These are phyloP conservation scores for Tremellales sp. DNA, from an alignment of 1,284 basidiomycete genomes.

Conservation along the genomic window DNA sequence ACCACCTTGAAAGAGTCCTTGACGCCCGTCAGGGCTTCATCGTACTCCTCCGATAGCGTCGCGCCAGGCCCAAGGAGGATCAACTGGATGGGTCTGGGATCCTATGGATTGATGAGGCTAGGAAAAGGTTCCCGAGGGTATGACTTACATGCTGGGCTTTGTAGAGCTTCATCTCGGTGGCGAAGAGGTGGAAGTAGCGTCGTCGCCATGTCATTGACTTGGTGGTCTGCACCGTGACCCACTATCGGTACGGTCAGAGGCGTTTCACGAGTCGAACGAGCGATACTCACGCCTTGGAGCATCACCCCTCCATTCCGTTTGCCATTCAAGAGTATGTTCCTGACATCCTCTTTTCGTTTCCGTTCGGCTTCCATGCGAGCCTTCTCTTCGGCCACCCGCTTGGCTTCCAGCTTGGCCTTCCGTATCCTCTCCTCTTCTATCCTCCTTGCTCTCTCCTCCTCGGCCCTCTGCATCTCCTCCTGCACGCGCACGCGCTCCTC, in stretches of 20 bases:
- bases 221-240: constrained; percentile 41
- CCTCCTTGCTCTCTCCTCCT: constrained; percentile 8
- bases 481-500: constrained; percentile 16
- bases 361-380: constrained; percentile 9
- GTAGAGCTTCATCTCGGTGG: constrained; percentile 32
- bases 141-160: constrained; percentile 31
- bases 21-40: constrained; percentile 44
- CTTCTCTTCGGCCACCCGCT: constrained; percentile 1
- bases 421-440: constrained; percentile 4
- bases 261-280: neutral
- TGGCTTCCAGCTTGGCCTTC: neutral
- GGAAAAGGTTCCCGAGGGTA: neutral
- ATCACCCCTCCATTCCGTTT: constrained; percentile 35
- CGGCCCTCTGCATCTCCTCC: constrained; percentile 7
- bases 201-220: constrained; percentile 38
- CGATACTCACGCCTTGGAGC: constrained; percentile 39
- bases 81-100: constrained; percentile 25
- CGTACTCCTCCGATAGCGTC: constrained; percentile 29
- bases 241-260: constrained; percentile 18
- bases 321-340: constrained; percentile 14
- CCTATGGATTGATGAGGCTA: constrained; percentile 12
- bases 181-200: constrained; percentile 36
- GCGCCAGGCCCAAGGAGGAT: constrained; percentile 17
- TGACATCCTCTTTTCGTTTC: constrained; percentile 13
- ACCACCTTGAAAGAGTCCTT: constrained; percentile 40